These are phyloP conservation scores for Moringa oleifera DNA, from an alignment of 345 rosid genomes.

Conservation along the genomic window DNA sequence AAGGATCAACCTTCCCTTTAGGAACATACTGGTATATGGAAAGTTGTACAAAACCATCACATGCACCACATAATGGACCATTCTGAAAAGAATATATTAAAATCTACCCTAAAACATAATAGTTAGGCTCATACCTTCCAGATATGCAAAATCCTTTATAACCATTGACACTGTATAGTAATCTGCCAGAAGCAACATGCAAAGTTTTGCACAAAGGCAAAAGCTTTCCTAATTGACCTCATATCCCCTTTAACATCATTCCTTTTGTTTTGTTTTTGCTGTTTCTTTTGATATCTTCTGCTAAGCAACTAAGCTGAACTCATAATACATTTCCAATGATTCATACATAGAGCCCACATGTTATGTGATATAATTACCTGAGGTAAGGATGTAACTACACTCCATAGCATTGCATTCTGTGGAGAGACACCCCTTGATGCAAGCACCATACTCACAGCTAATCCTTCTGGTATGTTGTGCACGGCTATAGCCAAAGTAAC, in stretches of 20 bases:
- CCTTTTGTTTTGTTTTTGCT: neutral
- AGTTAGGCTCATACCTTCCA: neutral
- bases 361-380: constrained; percentile 48
- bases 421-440: constrained; percentile 99
- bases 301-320: neutral
- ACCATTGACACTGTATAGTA: neutral
- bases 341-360: constrained; percentile 4
- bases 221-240: neutral
- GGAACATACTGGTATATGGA: too few relatives aligned
- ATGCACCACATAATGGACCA: too few relatives aligned
- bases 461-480: constrained; percentile 96
- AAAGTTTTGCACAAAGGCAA: neutral
- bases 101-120: neutral
- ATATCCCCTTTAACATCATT: neutral
- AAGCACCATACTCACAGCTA: constrained; percentile 99
- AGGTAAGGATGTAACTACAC: constrained; percentile 94
- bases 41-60: too few relatives aligned
- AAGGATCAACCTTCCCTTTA: too few relatives aligned
- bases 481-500: constrained; percentile 98
- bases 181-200: neutral
- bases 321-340: neutral
- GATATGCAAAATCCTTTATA: neutral
- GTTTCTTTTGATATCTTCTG: too few relatives aligned
- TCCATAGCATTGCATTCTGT: constrained; percentile 99
- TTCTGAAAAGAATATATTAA: too few relatives aligned